phyloP scores from a whole-genome alignment of 768 basidiomycete genomes.

The Suillus clintonianus region DNA sequence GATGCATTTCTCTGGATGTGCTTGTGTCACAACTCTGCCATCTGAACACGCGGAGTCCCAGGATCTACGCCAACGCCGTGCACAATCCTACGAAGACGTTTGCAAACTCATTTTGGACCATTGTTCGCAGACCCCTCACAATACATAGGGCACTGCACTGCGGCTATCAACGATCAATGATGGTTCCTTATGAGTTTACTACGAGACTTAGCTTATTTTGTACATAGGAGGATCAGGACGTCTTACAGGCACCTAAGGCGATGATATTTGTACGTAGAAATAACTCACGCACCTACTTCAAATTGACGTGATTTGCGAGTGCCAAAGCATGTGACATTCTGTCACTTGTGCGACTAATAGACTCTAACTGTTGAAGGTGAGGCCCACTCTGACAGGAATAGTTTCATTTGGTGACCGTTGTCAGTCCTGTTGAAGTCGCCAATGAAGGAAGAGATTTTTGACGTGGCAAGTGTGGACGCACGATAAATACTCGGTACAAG shows the following conservation, averaged over 20 bases:
- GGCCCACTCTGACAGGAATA: no score
- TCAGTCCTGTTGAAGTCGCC: not conserved
- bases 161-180: not conserved
- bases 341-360: no score
- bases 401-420: not conserved
- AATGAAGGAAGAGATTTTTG: not conserved
- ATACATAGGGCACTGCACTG: not conserved
- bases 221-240: not conserved
- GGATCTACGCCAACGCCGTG: constrained; percentile 8
- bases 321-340: no score
- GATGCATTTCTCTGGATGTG: constrained; percentile 36
- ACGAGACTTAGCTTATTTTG: not conserved
- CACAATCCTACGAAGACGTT: not conserved
- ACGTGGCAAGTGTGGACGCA: not conserved
- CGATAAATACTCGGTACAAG: not conserved
- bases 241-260: not conserved
- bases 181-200: not conserved
- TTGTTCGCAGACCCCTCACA: not conserved
- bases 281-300: no score
- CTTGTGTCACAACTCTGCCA: constrained; percentile 35
- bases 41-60: not conserved
- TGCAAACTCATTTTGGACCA: not conserved
- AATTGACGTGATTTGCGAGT: not conserved
- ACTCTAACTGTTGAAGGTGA: no score
- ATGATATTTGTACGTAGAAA: not conserved